A percentile compares a stretch with the other conserved stretches of the same genome.
These are phyloP conservation scores for Chloranthus sessilifolius DNA, from an alignment of 164 flowering plant species.

Conservation along the genomic window DNA sequence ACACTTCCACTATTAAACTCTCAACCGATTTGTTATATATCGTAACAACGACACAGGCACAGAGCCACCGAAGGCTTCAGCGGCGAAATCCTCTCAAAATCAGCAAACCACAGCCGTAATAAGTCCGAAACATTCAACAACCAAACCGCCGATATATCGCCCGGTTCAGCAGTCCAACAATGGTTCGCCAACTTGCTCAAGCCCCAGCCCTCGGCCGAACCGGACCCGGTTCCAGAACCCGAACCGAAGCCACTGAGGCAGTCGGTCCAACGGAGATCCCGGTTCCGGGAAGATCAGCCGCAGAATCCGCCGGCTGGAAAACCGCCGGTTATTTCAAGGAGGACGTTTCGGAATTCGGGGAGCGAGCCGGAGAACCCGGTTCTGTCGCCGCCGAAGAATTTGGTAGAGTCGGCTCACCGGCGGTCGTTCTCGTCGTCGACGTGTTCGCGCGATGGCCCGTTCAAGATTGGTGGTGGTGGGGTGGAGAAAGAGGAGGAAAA, in stretches of 20 bases:
- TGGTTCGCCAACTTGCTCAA: slow-evolving; percentile 58
- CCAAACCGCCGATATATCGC: slow-evolving; percentile 18
- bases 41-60: slow-evolving; percentile 34
- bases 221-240: too few relatives aligned
- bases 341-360: slow-evolving; percentile 26
- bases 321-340: slow-evolving; percentile 19
- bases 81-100: slow-evolving; percentile 51
- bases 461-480: slow-evolving; percentile 9
- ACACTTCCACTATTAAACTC: too few relatives aligned
- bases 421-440: slow-evolving; percentile 51
- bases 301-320: slow-evolving; percentile 17
- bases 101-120: slow-evolving; percentile 42
- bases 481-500: background rate
- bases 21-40: too few relatives aligned
- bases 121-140: slow-evolving; percentile 23
- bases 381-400: slow-evolving; percentile 49
- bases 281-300: slow-evolving; percentile 39
- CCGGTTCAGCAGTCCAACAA: slow-evolving; percentile 40
- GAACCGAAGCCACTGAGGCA: slow-evolving; percentile 29
- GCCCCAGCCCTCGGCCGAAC: slow-evolving; percentile 13
- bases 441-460: slow-evolving; percentile 32
- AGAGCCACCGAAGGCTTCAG: slow-evolving; percentile 44
- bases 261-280: slow-evolving; percentile 35
- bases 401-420: slow-evolving; percentile 34
- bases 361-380: slow-evolving; percentile 15